Evolutionary conservation across 495 filamentous ascomycete genomes (phyloP), one percentile per base, ranked within the genome.

Genomic region (Acidomyces sp.): DNA sequence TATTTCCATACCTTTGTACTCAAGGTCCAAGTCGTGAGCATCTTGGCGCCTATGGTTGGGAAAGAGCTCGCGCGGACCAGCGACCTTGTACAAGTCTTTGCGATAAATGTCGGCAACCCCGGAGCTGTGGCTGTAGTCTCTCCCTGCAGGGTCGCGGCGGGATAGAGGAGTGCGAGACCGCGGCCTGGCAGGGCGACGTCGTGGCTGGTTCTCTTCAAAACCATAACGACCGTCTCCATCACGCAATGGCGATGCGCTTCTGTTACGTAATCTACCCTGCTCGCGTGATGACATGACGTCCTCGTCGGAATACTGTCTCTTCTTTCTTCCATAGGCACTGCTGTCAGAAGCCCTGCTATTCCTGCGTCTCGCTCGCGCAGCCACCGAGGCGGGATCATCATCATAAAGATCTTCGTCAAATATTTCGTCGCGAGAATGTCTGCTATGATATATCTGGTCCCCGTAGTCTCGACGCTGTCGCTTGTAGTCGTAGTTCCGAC

Each of bases 321-420:
- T 67, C 70, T 38, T 59, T 57, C 36, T 57, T 33, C 46, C 25
- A 12, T 29, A 31, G 16, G 57, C 7, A 42, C 48, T 41, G 48
- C 46, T n/a, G 13, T 39, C 40, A 4, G 37, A 34, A 21, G 53
- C 45, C 5, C 49, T 24, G 37, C 43, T 46, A 6, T 23, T 11
- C 34, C 24, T 30, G 17, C 52, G 40, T 18, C 63, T 39, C 10
- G 24, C 18, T 6, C 30, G 33, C 10, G 15, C 30, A 17, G 40
- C 35, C 46, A 21, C 19, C 9, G 36, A 33, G 1, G 18, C 54
- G 37, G 62, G 53, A 43, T 72, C 64, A 39, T 92, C 85, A 46
- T 85, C 85, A 46, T 92, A 93, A 59, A 93, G 74, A 41, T 68
- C 80, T 17, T 70, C 80, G 48, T 77, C 74, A 51, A 85, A 83